Evolutionary conservation across 805 yeast species (phyloP).

Genomic region (Candida ovalis): DNA sequence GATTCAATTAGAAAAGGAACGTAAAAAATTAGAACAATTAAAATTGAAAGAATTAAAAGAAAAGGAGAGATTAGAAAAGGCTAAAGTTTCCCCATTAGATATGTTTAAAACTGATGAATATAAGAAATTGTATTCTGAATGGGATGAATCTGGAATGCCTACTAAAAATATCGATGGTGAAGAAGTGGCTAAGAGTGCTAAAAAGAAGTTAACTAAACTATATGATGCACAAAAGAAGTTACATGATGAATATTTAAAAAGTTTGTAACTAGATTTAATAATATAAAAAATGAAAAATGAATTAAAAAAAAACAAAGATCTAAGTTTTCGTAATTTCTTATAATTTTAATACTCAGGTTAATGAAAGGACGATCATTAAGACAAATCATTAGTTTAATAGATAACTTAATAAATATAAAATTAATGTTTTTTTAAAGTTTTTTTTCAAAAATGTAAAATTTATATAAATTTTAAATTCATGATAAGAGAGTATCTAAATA

Average conservation of each 20-base stretch:
- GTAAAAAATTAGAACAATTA: conserved; percentile 56
- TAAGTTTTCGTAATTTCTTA: too few species aligned
- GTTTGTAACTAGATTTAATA: not conserved
- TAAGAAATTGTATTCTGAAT: conserved; percentile 48
- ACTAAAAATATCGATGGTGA: conserved; percentile 71
- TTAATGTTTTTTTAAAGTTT: too few species aligned
- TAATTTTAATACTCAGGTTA: too few species aligned
- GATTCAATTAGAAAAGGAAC: conserved; percentile 32
- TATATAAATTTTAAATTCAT: too few species aligned
- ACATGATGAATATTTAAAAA: conserved; percentile 56
- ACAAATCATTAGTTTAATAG: too few species aligned
- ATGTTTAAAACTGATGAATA: conserved; percentile 59
- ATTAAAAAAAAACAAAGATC: too few species aligned
- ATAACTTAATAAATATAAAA: too few species aligned
- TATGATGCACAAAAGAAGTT: conserved; percentile 80
- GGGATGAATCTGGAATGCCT: conserved; percentile 88
- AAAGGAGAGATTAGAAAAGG: conserved; percentile 58
- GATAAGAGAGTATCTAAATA: too few species aligned
- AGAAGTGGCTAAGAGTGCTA: conserved; percentile 79
- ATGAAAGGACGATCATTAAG: too few species aligned
- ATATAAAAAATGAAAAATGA: not conserved
- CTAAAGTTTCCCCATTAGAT: conserved; percentile 64
- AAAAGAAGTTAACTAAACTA: conserved; percentile 76
- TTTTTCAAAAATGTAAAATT: too few species aligned
- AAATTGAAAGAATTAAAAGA: conserved; percentile 61